Base-by-base conservation (phyloP, 768 basidiomycete species). In the Fomitopsis pulvina region DNA sequence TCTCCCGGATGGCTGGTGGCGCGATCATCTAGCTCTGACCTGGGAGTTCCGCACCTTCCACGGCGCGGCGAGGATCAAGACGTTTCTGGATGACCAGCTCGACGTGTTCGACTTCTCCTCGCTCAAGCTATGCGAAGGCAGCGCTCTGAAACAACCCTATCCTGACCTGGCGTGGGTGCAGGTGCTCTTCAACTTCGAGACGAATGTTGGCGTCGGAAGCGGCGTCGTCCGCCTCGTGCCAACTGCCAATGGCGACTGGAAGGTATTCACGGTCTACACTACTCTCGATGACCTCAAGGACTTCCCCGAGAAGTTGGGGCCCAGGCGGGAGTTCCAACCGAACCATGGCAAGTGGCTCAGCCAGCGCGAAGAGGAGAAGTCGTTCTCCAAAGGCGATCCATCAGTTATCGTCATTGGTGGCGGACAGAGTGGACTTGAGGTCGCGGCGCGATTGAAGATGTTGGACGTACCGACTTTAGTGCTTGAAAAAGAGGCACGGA, bases 391-490 rank as follows among this genome's bases (percentile, higher is more conserved):
- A 16, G 61, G 62, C 11, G 69, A 77, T n/a, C 80, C 80, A 0
- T 59, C 65, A 4, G 81, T 81, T 2, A 50, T 83, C 48, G 63
- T 83, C 21, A 64, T 85, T 18, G 81, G 83, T 10, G 83, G 74
- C 0, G 84, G 83, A 0, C 87, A 87, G 49, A 76, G 74, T 53
- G 88, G 86, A 1, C 65, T 92, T 25, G 77, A 74, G 34, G 60
- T 79, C 2, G 84, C 85, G 0, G 83, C 83, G 1, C 71, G 83
- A n/a, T 66, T 90, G 48, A 81, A 81, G 57, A 70, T 69, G 37
- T 66, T 87, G 22, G 42, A 49, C 18, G 64, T 89, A 11, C 57
- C 68, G 1, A 67, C 74, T 1, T 65, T 91, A 9, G 63, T 83
- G n/a, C 66, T 85, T 12, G 85, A 86, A 54, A 70, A 68, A 57